Conservation (phyloP, 768 basidiomycete species). For the Trametopsis cervina region DNA sequence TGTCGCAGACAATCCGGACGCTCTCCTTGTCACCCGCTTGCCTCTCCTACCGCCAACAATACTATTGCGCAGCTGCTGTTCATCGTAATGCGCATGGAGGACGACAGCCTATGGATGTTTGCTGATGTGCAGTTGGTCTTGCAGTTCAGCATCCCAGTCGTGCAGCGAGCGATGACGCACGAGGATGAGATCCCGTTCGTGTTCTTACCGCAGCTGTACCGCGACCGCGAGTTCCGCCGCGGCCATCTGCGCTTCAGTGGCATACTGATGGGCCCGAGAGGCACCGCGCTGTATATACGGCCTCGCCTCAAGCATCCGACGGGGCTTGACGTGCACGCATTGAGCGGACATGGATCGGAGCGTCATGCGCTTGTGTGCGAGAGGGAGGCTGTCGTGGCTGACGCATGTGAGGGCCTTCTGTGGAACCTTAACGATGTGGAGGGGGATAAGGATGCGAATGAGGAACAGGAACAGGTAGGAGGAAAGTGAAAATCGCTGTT, state of each 20-base stretch:
- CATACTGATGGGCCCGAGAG: conserved; percentile 45
- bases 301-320: conserved; percentile 39
- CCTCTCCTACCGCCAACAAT: background rate
- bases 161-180: background rate
- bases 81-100: conserved; percentile 51
- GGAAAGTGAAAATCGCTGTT: background rate
- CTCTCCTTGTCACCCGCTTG: conserved; percentile 26
- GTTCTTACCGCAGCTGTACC: conserved; percentile 43
- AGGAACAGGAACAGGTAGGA: background rate
- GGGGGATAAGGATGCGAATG: background rate
- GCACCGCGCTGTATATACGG: conserved; percentile 59
- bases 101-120: conserved; percentile 56
- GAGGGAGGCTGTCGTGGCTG: conserved; percentile 37
- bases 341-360: conserved; percentile 12
- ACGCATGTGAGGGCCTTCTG: conserved; percentile 45
- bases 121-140: conserved; percentile 41
- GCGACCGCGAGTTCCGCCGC: conserved; percentile 31
- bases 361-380: conserved; percentile 1
- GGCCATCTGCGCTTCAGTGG: conserved; percentile 50
- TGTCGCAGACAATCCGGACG: no score
- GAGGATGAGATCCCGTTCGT: conserved; percentile 24
- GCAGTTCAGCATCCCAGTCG: conserved; percentile 35
- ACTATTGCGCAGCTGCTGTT: conserved; percentile 27
- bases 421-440: conserved; percentile 3
- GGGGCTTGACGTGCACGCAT: conserved; percentile 21